Base-by-base conservation (phyloP, 2,329 filamentous ascomycete genomes). In the Gnomoniopsis sp. region DNA sequence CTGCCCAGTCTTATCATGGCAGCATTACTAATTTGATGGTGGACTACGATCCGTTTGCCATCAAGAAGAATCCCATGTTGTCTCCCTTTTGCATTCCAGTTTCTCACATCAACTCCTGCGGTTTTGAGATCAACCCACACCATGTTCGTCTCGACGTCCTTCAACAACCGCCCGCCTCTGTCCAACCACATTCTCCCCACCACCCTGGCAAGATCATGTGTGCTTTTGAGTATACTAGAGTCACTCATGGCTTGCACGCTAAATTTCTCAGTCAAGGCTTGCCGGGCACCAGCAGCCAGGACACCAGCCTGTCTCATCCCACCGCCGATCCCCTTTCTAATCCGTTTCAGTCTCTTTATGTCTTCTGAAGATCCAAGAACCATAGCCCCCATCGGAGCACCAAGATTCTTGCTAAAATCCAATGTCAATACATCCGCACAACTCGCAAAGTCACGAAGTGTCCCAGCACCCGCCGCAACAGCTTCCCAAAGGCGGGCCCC, bases 401-500 rank as follows among this genome's bases (percentile, higher is more conserved):
- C 91, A 0, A 96, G 80, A 0, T 90, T 90, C 70, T 96, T 96
- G 49, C 86, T 89, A 68, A 96, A 91, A 69, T 90, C 93, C 23
- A 95, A 75, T 54, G 85, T 90, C 68, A 96, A 89, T 67, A 92
- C 89, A 58, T 85, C 77, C 7, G 77, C 79, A 63, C 85, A 85
- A 10, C 38, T 34, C 1, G 59, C 58, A 69, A 84, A 92, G 0
- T 91, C 88, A 3, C 82, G 74, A 34, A 95, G 72, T 3, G 79
- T 81, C 0, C 86, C 88, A 0, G 87, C 87, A 1, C 86, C 88
- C 0, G 89, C 82, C 2, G 82, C 88, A 1, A 89, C 88, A 14
- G 89, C 91, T 69, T 96, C 89, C 90, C 90, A 96, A 15, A 96
- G 74, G 12, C 91, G 79, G 3, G 91, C 91, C 15, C 91, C 91